These are phyloP conservation scores for Coelastrella sp. DNA, from an alignment of 139 green algal genomes.

Conservation along the genomic window DNA sequence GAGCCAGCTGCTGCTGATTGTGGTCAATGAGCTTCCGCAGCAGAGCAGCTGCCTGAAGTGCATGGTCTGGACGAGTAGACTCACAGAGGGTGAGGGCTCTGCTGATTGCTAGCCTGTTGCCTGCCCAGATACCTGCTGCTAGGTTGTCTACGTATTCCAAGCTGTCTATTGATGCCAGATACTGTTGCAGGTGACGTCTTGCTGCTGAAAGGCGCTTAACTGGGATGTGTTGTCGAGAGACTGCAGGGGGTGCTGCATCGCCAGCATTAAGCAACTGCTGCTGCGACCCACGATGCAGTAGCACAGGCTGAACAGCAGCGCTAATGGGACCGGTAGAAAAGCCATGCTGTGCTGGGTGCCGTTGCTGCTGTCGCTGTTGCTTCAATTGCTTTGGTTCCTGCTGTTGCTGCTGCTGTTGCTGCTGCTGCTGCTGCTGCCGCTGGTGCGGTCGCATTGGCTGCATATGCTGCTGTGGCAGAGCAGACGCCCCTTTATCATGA, in stretches of 20 bases:
- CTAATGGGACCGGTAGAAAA: too few species aligned
- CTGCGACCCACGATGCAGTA: too few species aligned
- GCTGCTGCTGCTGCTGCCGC: conserved; percentile 15
- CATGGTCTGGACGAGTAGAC: conserved; percentile 53
- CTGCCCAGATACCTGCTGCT: conserved; percentile 47
- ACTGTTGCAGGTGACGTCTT: conserved; percentile 28
- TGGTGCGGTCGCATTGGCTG: neutral
- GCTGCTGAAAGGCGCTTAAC: neutral
- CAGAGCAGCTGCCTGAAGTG: conserved; percentile 59
- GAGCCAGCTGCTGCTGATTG: neutral
- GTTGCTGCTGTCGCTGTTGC: too few species aligned
- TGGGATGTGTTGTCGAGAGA: neutral
- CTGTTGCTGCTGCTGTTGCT: neutral
- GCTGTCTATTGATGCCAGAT: conserved; percentile 29
- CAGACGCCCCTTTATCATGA: too few species aligned
- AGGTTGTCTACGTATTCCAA: conserved; percentile 48
- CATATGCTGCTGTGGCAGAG: neutral
- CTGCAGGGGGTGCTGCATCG: neutral
- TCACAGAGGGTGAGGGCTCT: conserved; percentile 67
- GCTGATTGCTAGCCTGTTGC: conserved; percentile 50
- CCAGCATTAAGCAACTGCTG: conserved; percentile 10
- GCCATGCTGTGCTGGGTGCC: too few species aligned
- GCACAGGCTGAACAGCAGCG: too few species aligned
- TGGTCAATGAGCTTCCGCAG: conserved; percentile 53
- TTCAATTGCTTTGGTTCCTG: conserved; percentile 19